Evolutionary conservation across 352 stramenopile species (phyloP).

Genomic region (Thraustotheca clavata): DNA sequence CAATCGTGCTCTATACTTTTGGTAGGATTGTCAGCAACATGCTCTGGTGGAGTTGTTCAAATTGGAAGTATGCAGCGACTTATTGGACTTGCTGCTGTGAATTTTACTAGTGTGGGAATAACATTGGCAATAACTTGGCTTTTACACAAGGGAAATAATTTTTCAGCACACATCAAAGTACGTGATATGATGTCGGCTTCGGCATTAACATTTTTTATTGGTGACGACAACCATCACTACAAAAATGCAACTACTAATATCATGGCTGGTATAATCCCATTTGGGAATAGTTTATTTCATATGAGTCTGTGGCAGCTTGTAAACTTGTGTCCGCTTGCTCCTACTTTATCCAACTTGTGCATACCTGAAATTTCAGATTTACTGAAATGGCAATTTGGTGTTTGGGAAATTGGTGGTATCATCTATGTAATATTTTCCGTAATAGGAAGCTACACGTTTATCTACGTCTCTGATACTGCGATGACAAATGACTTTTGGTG

Average conservation of each 20-base stretch:
- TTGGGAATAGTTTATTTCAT: not conserved
- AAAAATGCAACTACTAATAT: not conserved
- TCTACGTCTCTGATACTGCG: not conserved
- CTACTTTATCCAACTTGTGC: not conserved
- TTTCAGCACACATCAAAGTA: not conserved
- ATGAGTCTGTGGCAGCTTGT: not conserved
- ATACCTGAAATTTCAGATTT: not conserved
- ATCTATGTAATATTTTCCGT: not conserved
- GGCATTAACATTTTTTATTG: too few relatives aligned
- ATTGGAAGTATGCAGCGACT: not conserved
- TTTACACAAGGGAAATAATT: not conserved
- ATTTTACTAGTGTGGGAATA: not conserved
- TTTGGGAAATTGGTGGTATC: not conserved
- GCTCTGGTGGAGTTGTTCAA: not conserved
- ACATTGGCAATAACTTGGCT: not conserved
- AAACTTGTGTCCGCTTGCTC: not conserved
- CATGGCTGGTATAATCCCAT: constrained; percentile 6
- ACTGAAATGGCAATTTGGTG: not conserved
- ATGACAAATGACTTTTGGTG: constrained; percentile 21
- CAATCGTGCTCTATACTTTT: not conserved
- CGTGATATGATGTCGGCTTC: not conserved
- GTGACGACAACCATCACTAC: not conserved
- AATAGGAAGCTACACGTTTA: not conserved
- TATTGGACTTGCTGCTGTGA: not conserved
- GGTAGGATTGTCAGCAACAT: not conserved